Evolutionary conservation across 495 filamentous ascomycete species (phyloP).

Genomic region (Lindgomyces ingoldianus): DNA sequence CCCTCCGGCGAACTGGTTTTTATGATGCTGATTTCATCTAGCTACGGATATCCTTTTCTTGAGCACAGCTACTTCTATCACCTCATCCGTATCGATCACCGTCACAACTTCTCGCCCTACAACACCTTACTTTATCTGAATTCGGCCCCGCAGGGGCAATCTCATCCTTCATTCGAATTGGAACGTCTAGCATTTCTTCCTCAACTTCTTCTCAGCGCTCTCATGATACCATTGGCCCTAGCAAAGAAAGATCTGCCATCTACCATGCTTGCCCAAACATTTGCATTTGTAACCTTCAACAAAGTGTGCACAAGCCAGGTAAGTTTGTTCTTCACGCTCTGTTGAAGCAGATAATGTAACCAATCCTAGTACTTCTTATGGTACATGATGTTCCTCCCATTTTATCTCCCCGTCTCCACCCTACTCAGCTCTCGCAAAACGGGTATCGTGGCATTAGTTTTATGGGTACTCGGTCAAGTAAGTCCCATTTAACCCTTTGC

Average conservation of each 20-base stretch:
- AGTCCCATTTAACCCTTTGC: neutral
- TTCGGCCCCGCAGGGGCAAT: constrained; percentile 54
- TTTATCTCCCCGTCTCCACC: constrained; percentile 81
- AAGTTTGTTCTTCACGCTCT: constrained; percentile 27
- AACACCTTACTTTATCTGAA: constrained; percentile 87
- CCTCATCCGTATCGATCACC: constrained; percentile 88
- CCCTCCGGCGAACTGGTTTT: neutral
- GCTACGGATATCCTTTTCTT: constrained; percentile 74
- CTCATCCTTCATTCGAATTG: constrained; percentile 50
- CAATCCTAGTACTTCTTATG: constrained; percentile 84
- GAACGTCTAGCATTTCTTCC: constrained; percentile 86
- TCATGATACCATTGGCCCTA: constrained; percentile 75
- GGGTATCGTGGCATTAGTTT: constrained; percentile 61
- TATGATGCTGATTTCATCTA: constrained; percentile 30
- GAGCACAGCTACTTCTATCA: constrained; percentile 91
- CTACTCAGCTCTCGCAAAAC: constrained; percentile 59
- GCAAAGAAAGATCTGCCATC: constrained; percentile 80
- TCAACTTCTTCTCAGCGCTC: constrained; percentile 73
- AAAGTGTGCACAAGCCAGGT: constrained; percentile 99
- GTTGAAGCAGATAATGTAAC: constrained; percentile 10
- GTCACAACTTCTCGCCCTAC: constrained; percentile 97
- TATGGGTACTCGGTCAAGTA: constrained; percentile 76
- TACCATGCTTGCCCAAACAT: constrained; percentile 97
- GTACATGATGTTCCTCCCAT: constrained; percentile 90
- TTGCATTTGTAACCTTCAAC: constrained; percentile 95